Percentiles rank a stretch among this genome's conserved stretches.
Conservation (phyloP, 257 asterid species). For the Solanum megistacrolobum region DNA sequence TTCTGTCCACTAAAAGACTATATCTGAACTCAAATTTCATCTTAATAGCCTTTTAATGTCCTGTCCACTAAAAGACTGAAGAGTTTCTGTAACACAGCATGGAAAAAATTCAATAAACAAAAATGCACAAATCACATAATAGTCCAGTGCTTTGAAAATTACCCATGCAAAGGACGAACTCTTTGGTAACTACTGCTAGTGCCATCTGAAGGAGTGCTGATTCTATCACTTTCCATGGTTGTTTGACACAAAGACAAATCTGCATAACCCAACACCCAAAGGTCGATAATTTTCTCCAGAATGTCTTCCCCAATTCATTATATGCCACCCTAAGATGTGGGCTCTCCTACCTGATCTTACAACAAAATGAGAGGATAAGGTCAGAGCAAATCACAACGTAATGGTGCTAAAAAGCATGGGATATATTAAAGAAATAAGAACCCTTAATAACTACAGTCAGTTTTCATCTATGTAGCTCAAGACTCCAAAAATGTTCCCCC, state of each 20-base stretch:
- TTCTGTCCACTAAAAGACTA: not conserved
- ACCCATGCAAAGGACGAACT: constrained; percentile 70
- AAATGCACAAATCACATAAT: not conserved
- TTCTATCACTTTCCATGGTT: constrained; percentile 70
- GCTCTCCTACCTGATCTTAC: constrained; percentile 24
- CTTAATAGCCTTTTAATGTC: not conserved
- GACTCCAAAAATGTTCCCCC: not conserved
- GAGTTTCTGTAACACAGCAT: not conserved
- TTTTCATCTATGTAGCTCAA: not conserved
- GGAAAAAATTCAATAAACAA: not conserved
- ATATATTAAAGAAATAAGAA: not conserved
- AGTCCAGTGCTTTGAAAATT: constrained; percentile 6
- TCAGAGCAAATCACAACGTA: not conserved
- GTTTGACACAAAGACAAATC: constrained; percentile 24
- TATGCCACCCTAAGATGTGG: constrained; percentile 35
- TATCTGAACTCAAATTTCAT: not conserved
- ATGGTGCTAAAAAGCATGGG: not conserved
- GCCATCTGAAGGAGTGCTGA: constrained; percentile 36
- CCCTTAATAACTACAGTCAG: not conserved
- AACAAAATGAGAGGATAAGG: constrained; percentile 20
- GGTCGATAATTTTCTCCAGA: constrained; percentile 33
- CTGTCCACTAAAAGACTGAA: not conserved
- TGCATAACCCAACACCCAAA: constrained; percentile 39
- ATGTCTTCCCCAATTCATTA: constrained; percentile 60
- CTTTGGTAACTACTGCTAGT: constrained; percentile 36